These are phyloP conservation scores for Ailanthus altissimus DNA, from an alignment of 345 rosid species.

Conservation along the genomic window DNA sequence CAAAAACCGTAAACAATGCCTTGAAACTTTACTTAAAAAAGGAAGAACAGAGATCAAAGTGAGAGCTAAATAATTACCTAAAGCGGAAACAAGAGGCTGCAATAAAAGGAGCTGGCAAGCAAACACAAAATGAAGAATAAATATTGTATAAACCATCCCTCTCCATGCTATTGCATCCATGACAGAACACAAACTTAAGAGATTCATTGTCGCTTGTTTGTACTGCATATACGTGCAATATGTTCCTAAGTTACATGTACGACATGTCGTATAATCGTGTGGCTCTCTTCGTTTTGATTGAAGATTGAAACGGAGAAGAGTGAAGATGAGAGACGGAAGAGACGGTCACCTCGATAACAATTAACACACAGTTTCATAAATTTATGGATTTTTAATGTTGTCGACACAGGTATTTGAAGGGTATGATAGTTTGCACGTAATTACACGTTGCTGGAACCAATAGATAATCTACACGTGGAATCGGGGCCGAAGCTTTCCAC, in stretches of 20 bases:
- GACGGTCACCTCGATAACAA: not conserved
- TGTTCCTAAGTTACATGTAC: constrained; percentile 11
- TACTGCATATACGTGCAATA: not conserved
- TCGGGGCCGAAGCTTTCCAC: not conserved
- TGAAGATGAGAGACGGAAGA: too few species aligned
- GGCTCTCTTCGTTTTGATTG: not conserved
- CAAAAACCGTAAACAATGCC: not conserved
- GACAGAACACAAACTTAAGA: constrained; percentile 36
- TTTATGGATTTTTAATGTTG: not conserved
- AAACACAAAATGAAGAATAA: constrained; percentile 73
- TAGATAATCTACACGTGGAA: constrained; percentile 42
- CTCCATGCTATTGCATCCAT: constrained; percentile 76
- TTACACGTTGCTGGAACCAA: constrained; percentile 58
- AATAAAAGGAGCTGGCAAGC: constrained; percentile 83
- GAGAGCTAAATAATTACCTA: constrained; percentile 39
- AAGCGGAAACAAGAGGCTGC: constrained; percentile 91
- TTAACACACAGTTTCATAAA: not conserved
- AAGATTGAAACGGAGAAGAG: not conserved
- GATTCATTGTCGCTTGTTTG: constrained; percentile 35
- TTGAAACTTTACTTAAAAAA: not conserved
- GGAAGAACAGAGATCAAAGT: not conserved
- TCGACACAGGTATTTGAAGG: not conserved
- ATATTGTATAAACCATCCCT: constrained; percentile 56
- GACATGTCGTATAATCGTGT: not conserved
- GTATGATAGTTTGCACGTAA: constrained; percentile 18